Evolutionary conservation across 805 yeast genomes (phyloP).

Genomic region (Citeromyces nyonsensis): DNA sequence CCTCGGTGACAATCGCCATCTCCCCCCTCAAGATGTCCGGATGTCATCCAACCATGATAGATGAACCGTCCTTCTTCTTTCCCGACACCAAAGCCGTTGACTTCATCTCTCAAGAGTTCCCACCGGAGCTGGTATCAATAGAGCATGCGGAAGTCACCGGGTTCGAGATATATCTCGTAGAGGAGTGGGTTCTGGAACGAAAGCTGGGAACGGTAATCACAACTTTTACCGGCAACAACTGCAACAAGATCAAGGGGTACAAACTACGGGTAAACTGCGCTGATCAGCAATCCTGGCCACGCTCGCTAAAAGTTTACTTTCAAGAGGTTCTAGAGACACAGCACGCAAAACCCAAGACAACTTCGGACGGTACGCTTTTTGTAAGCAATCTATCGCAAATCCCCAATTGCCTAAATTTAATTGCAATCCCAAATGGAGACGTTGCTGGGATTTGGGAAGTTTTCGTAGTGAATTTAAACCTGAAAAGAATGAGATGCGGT

Average conservation of each 20-base stretch:
- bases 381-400: slow-evolving; percentile 75
- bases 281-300: slow-evolving; percentile 29
- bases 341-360: slow-evolving; percentile 54
- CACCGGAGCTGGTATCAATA: slow-evolving; percentile 21
- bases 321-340: slow-evolving; percentile 43
- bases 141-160: slow-evolving; percentile 44
- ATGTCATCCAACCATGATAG: no score
- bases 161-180: slow-evolving; percentile 82
- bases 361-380: slow-evolving; percentile 45
- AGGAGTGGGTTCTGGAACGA: slow-evolving; percentile 83
- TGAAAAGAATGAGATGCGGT: slow-evolving; percentile 67
- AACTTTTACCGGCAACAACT: slow-evolving; percentile 72
- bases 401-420: slow-evolving; percentile 51
- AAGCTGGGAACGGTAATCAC: slow-evolving; percentile 53
- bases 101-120: slow-evolving; percentile 23
- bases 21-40: slow-evolving; percentile 64
- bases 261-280: slow-evolving; percentile 38
- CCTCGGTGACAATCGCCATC: no score
- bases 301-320: slow-evolving; percentile 40
- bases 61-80: slow-evolving; percentile 26
- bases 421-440: slow-evolving; percentile 55
- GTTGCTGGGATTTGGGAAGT: slow-evolving; percentile 29
- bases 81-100: slow-evolving; percentile 46
- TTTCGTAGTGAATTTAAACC: slow-evolving; percentile 62
- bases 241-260: slow-evolving; percentile 43